Evolutionary conservation across 73 alveolate genomes (phyloP), one percentile per base, ranked within the genome.

Genomic region (Paramecium octaurelia): DNA sequence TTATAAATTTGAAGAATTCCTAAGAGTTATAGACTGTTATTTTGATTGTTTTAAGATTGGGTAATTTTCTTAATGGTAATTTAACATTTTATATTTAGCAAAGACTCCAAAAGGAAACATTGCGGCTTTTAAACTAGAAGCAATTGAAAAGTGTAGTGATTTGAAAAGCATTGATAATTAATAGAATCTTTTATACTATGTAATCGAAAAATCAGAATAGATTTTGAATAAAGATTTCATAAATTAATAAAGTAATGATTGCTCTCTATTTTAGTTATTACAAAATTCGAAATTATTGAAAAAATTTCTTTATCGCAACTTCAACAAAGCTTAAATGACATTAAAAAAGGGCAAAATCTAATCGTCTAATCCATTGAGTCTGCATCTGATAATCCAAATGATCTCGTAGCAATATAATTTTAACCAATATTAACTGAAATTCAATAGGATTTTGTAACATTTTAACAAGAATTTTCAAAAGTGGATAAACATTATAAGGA

Each of bases 281-380:
- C 43, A 84, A 93, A 94, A 96, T 54, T 54, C 21, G 69, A 54
- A 6, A 54, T 54, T 54, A 54, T 54, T 54, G 69, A 54, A 54
- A 54, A 54, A 34, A 54, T 54, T 18, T 54, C 69, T 54, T 95
- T 93, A 97, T 96, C 29, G 57, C 64, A 24, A 92, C 96, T 20
- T 95, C 92, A 20, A 87, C 93, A 80, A 97, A 97, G 21, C 96
- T 97, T 3, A 97, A 97, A 38, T 96, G 92, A 87, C 97, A 96
- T 23, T 96, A 95, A 88, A 59, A 58, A 68, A 68, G 90, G 90
- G 6, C 44, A 88, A 34, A 54, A 50, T 18, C 14, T 64, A 16
- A 64, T 92, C 40, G 10, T 40, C 14, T 42, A 92, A 87, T 94
- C 96, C 1, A 87, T 92, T 24, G 94, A 92, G 24, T 86, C 96